Evolutionary conservation across 2,329 filamentous ascomycete genomes (phyloP).

Genomic region (Nothomitra cinnamomea): DNA sequence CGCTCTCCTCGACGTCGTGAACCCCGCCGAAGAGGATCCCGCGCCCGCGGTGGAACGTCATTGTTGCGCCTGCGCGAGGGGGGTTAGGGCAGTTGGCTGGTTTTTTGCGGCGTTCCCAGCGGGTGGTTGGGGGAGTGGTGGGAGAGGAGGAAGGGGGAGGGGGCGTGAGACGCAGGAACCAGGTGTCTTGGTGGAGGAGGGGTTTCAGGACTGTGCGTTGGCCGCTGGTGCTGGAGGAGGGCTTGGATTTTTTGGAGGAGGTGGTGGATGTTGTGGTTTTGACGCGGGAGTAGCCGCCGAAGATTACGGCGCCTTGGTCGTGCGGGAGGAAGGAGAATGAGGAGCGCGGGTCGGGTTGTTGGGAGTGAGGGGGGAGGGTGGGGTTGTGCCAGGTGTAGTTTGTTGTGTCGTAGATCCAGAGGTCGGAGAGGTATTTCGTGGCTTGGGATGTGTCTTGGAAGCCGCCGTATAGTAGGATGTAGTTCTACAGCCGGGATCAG

Average conservation of each 20-base stretch:
- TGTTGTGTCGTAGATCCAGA: slow-evolving; percentile 90
- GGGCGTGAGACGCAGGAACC: slow-evolving; percentile 68
- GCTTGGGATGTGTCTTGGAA: slow-evolving; percentile 95
- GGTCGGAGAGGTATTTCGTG: slow-evolving; percentile 81
- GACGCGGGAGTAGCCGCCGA: slow-evolving; percentile 83
- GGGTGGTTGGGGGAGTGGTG: slow-evolving; percentile 50
- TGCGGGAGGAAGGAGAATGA: slow-evolving; percentile 87
- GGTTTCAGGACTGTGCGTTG: slow-evolving; percentile 62
- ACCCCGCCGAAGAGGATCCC: slow-evolving; percentile 91
- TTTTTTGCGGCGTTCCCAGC: slow-evolving; percentile 88
- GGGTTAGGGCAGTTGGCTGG: slow-evolving; percentile 80
- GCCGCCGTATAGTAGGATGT: slow-evolving; percentile 86
- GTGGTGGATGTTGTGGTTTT: slow-evolving; percentile 42
- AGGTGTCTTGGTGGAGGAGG: slow-evolving; percentile 86
- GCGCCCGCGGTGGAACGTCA: slow-evolving; percentile 84
- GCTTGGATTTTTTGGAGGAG: slow-evolving; percentile 26
- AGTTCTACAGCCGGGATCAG: slow-evolving; percentile 36
- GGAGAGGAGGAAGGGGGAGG: slow-evolving; percentile 49
- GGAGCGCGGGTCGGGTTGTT: slow-evolving; percentile 79
- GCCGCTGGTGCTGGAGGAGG: slow-evolving; percentile 43
- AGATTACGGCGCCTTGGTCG: slow-evolving; percentile 76
- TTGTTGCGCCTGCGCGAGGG: slow-evolving; percentile 71
- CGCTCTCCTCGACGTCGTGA: slow-evolving; percentile 77
- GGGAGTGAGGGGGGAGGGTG: slow-evolving; percentile 54
- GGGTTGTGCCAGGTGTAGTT: slow-evolving; percentile 75